Evolutionary conservation across 73 alveolate genomes (phyloP), one percentile per base, ranked within the genome.

Genomic region (Symbiodinium natans): DNA sequence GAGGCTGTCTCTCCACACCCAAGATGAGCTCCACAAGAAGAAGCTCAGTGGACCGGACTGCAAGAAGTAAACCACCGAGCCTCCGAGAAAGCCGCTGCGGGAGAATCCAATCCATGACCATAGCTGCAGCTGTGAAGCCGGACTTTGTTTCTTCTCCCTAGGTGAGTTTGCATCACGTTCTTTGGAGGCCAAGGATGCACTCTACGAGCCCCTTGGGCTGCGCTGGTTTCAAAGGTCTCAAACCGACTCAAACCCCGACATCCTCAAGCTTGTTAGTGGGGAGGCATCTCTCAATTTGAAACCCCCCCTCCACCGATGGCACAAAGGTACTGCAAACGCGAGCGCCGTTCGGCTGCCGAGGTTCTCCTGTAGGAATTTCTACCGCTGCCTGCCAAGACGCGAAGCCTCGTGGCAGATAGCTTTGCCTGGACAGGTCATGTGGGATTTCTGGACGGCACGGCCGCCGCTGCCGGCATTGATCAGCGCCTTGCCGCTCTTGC

Each of bases 301-400:
- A 8, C 33, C 36, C 77, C 33, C 33, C 6, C 33, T 59, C 77
- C 77, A 25, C 63, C 77, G 36, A 4, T 13, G 92, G 11, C 42
- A 21, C 6, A 4, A 27, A 90, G 97, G 97, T 92, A 92, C 43
- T 93, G 99, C 93, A 80, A 82, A 80, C 82, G 93, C 6, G 99
- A 93, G 92, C 93, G 94, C 34, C 99, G 99, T 13, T 77, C 94
- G 29, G 92, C 89, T 29, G 99, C 93, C 0, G 99, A 93, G 89
- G 98, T 33, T 34, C 38, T n/a, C n/a, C n/a, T n/a, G n/a, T n/a
- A 9, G 59, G 59, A 46, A 9, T 46, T 46, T 6, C 59, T 6
- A 13, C 6, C 21, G 59, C 21, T 46, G 59, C 59, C 6, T 46
- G 59, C 21, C 13, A 13, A n/a, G n/a, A n/a, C n/a, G n/a, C n/a